A percentile compares a stretch with the other conserved stretches of the same genome.
Evolutionary conservation across 73 alveolate species (phyloP).

Genomic region (Loxodes magnus): DNA sequence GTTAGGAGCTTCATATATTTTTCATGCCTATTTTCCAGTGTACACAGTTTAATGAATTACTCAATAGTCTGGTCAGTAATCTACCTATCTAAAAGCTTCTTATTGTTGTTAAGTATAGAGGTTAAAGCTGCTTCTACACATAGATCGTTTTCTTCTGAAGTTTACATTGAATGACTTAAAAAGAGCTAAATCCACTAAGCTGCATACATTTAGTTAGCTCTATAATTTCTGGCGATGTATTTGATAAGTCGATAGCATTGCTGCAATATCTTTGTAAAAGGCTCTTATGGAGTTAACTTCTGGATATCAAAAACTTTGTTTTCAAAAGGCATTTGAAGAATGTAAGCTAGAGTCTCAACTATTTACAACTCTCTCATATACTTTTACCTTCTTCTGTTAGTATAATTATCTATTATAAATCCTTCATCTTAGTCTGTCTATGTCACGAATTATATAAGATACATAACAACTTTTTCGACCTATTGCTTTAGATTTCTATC

Average conservation of each 20-base stretch:
- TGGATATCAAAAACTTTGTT: conserved; percentile 10
- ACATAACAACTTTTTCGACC: conserved; percentile 12
- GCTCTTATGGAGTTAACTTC: conserved; percentile 24
- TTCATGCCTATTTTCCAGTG: conserved; percentile 25
- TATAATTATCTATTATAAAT: conserved; percentile 20
- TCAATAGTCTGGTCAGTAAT: conserved; percentile 24
- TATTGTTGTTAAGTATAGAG: conserved; percentile 21
- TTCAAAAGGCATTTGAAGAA: conserved; percentile 21
- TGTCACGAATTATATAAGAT: conserved; percentile 26
- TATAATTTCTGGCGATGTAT: conserved; percentile 15
- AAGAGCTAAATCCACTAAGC: conserved; percentile 26
- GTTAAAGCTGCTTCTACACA: conserved; percentile 28
- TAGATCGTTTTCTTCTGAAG: conserved; percentile 29
- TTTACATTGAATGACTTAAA: conserved; percentile 25
- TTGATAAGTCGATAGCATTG: conserved; percentile 25
- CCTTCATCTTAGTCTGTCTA: conserved; percentile 32
- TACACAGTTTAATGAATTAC: conserved; percentile 23
- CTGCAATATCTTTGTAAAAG: conserved; percentile 21
- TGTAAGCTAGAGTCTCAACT: conserved; percentile 24
- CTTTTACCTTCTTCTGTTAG: conserved; percentile 22
- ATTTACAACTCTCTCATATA: conserved; percentile 26
- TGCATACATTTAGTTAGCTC: conserved; percentile 23
- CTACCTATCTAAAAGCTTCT: conserved; percentile 28
- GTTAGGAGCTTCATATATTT: conserved; percentile 25
- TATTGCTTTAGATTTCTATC: background rate